Base-by-base conservation (phyloP, 2,329 filamentous ascomycete genomes). In the Torrubiella hemipterigena region DNA sequence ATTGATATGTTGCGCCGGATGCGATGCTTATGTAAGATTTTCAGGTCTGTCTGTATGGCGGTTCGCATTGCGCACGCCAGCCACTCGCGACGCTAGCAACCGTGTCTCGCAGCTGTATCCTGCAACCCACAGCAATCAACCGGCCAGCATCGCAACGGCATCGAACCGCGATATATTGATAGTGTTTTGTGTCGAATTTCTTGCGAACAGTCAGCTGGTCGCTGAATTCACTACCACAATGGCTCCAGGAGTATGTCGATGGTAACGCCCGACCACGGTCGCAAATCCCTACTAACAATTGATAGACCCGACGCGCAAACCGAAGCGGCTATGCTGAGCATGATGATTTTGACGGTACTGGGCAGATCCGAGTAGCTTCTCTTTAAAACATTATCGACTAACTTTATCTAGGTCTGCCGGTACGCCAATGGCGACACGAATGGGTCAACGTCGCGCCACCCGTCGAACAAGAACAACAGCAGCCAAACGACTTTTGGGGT, bases 361-460 rank as follows among this genome's bases (percentile, higher is more conserved):
- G 21, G 23, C 16, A 14, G 19, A n/a, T n/a, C n/a, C n/a, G n/a
- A n/a, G n/a, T n/a, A n/a, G n/a, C n/a, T n/a, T n/a, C n/a, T n/a
- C 10, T 30, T 24, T 8, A n/a, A 4, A 13, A 8, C 11, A 15
- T 30, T 12, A 2, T 10, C 4, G 11, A 12, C 35, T 37, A 11
- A 37, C 26, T 10, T 12, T 26, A 10, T 63, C n/a, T 72, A 67
- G 84, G 86, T 37, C 69, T 95, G 9, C 89, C 89, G 12, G 81
- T 95, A 35, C 80, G 86, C 48, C 85, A 93, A 69, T 96, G 86
- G 81, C 77, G 82, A 34, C 76, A 81, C 40, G 75, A 81, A 36
- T 65, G 63, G 56, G 69, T 84, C 34, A 78, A 61, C 25, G 61
- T 89, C 48, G 75, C 74, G 42, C 77, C 83, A 31, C 73, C 73